phyloP scores from a whole-genome alignment of 116 monocot species.

The Posidonia oceanica region DNA sequence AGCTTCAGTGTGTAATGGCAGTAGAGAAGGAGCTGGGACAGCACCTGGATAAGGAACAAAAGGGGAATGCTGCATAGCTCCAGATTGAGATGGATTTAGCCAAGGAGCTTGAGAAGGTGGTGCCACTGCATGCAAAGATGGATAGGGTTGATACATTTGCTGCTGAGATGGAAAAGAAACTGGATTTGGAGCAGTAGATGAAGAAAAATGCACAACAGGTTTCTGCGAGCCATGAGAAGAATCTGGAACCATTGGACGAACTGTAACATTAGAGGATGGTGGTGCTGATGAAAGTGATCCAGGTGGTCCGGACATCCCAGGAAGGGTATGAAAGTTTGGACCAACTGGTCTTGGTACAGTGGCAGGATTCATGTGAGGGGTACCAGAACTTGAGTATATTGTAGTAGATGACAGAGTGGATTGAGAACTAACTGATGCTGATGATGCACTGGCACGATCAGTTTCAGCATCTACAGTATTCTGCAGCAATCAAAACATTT shows the following conservation, averaged over 20 bases:
- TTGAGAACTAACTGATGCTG: constrained; percentile 16
- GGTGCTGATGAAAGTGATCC: constrained; percentile 11
- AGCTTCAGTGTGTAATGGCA: constrained; percentile 19
- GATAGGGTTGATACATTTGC: constrained; percentile 32
- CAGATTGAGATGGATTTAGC: constrained; percentile 39
- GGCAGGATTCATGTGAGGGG: constrained; percentile 17
- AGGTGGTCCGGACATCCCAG: constrained; percentile 12
- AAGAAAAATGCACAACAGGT: constrained; percentile 21
- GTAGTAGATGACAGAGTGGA: constrained; percentile 9
- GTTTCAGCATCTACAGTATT: constrained; percentile 9
- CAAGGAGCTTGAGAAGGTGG: constrained; percentile 44
- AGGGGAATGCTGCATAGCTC: constrained; percentile 36
- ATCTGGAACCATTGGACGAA: constrained; percentile 11
- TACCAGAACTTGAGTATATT: constrained; percentile 16
- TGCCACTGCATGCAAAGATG: constrained; percentile 16
- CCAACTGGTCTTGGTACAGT: constrained; percentile 7
- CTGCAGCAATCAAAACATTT: constrained; percentile 24
- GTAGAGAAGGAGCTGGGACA: constrained; percentile 23
- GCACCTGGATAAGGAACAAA: constrained; percentile 43
- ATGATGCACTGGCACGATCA: constrained; percentile 7
- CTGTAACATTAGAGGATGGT: constrained; percentile 9
- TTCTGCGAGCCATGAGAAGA: constrained; percentile 25
- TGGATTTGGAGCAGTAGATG: constrained; percentile 24
- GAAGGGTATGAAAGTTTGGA: constrained; percentile 23
- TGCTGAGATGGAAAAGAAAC: constrained; percentile 25